phyloP scores from a whole-genome alignment of 2,329 filamentous ascomycete species.

The Pyricularia grisea region DNA sequence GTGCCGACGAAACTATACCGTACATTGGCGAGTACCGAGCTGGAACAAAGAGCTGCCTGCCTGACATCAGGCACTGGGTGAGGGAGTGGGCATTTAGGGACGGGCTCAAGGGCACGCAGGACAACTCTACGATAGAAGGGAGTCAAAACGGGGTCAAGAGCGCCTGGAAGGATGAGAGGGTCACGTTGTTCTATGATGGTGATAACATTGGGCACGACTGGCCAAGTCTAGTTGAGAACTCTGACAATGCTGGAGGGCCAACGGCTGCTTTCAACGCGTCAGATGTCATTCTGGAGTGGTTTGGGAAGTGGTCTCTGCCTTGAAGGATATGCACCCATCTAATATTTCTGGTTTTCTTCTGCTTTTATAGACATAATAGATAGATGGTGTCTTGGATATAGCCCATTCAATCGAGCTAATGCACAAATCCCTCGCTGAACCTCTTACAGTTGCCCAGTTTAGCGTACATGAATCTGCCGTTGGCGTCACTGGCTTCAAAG shows the following conservation, averaged over 20 bases:
- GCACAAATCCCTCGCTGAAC: too few relatives aligned
- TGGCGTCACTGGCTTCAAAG: not conserved
- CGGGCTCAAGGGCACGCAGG: conserved; percentile 3
- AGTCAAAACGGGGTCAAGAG: not conserved
- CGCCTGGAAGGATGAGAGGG: not conserved
- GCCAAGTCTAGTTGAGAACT: conserved; percentile 1
- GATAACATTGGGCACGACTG: conserved; percentile 3
- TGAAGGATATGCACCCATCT: not conserved
- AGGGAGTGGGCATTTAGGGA: conserved; percentile 31
- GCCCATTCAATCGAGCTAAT: not conserved
- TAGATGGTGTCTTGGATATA: not conserved
- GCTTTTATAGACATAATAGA: not conserved
- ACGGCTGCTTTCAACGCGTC: conserved; percentile 3
- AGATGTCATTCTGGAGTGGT: not conserved
- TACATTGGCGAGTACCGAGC: conserved; percentile 30
- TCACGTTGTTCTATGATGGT: not conserved
- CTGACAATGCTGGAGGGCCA: not conserved
- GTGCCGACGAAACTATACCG: conserved; percentile 28
- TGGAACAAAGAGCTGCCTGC: conserved; percentile 28
- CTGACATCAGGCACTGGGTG: conserved; percentile 30
- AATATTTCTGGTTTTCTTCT: not conserved
- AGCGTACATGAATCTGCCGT: not conserved
- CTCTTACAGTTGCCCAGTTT: too few relatives aligned
- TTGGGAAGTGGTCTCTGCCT: not conserved
- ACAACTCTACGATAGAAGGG: not conserved